Percentiles rank a stretch among this genome's conserved stretches.
These are phyloP conservation scores for Apiospora malaysiana DNA, from an alignment of 2,329 filamentous ascomycete species.

Conservation along the genomic window DNA sequence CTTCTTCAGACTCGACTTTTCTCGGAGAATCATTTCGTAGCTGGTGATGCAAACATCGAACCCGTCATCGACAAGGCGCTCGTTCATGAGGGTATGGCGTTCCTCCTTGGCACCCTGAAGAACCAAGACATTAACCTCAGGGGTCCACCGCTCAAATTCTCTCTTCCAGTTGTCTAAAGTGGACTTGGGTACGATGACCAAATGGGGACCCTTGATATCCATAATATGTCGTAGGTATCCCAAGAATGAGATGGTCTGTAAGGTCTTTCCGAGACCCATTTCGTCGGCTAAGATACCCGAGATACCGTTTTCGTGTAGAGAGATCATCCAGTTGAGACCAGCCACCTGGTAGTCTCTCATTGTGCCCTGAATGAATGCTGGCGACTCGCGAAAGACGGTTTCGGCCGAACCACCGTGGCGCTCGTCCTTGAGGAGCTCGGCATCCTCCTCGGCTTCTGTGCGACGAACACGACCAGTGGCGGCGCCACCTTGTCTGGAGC, in stretches of 20 bases:
- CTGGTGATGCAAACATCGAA: slow-evolving; percentile 99
- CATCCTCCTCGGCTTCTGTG: slow-evolving; percentile 97
- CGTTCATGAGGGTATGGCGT: slow-evolving; percentile 84
- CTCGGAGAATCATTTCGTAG: slow-evolving; percentile 97
- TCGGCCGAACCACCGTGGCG: slow-evolving; percentile 85
- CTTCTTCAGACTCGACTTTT: slow-evolving; percentile 94
- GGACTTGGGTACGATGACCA: slow-evolving; percentile 93
- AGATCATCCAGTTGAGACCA: slow-evolving; percentile 97
- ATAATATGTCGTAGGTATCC: slow-evolving; percentile 92
- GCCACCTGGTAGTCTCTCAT: slow-evolving; percentile 98
- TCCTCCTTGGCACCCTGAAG: slow-evolving; percentile 96
- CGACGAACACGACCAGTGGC: slow-evolving; percentile 78
- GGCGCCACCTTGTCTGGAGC: slow-evolving; percentile 83
- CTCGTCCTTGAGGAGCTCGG: slow-evolving; percentile 85
- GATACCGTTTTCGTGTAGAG: slow-evolving; percentile 97
- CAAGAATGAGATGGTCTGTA: slow-evolving; percentile 96
- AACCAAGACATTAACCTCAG: slow-evolving; percentile 92
- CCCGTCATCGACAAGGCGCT: slow-evolving; percentile 89
- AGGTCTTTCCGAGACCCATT: slow-evolving; percentile 97
- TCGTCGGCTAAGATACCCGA: slow-evolving; percentile 97
- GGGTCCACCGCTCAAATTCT: slow-evolving; percentile 93
- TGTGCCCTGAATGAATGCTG: slow-evolving; percentile 81
- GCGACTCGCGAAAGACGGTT: slow-evolving; percentile 92
- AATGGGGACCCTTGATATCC: slow-evolving; percentile 87
- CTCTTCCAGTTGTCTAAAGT: slow-evolving; percentile 98